Evolutionary conservation across 2,329 filamentous ascomycete genomes (phyloP), one percentile per base, ranked within the genome.

Genomic region (Dendryphion nanum): DNA sequence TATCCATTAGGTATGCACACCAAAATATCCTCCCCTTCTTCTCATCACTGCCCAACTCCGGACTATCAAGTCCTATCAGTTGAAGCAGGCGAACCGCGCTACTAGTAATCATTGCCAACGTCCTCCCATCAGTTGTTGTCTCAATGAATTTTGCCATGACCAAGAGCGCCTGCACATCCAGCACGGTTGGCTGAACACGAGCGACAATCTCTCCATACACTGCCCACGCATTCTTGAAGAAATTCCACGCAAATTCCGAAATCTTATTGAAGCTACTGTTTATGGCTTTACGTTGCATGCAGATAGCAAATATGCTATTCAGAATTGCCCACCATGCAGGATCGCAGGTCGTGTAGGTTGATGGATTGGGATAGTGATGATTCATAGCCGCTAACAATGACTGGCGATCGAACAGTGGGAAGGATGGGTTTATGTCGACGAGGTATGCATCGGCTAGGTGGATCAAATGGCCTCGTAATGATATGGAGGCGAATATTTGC

Each of bases 201-300:
- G 23, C 23, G n/a, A 26, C n/a, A n/a, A 26, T 26, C 23, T 26
- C 23, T 26, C 23, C 23, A 26, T 26, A 26, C 23, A 26, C 23
- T n/a, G 23, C 10, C 23, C 23, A 26, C 10, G 23, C 23, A 26
- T 26, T 26, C 23, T 26, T 26, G 23, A 26, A 26, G 23, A 26
- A 26, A 26, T n/a, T n/a, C 23, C 23, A 26, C 23, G 23, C 23
- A 26, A 10, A 26, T 26, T n/a, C 10, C n/a, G 23, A 26, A n/a
- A 26, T n/a, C 3, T n/a, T 26, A n/a, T 26, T n/a, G n/a, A 26
- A 26, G n/a, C n/a, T n/a, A 26, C n/a, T 26, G 23, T 26, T 26
- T 26, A 26, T 26, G 10, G 23, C 23, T 26, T 26, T 26, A 8
- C 10, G n/a, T n/a, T 26, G 23, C 10, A 26, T 8, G 23, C 10